These are phyloP conservation scores for Cyclocybe cylindracea DNA, from an alignment of 768 basidiomycete species.

Conservation along the genomic window DNA sequence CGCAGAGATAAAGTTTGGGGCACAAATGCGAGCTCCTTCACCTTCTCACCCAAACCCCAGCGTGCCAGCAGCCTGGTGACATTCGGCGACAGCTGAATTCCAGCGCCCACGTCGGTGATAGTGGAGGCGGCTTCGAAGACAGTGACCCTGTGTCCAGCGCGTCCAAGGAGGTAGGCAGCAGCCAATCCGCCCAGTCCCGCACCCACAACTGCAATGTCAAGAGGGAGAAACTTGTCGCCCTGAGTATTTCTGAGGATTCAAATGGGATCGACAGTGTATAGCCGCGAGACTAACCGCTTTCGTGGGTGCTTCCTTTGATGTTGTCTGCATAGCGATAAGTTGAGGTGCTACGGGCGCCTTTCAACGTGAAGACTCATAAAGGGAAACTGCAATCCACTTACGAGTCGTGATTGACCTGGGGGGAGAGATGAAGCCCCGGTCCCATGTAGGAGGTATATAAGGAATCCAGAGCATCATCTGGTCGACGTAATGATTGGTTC, in stretches of 20 bases:
- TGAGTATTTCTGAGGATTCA: not conserved
- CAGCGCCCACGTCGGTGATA: constrained; percentile 49
- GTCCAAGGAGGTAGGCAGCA: constrained; percentile 45
- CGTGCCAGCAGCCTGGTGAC: constrained; percentile 45
- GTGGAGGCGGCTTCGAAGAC: constrained; percentile 42
- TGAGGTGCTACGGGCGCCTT: too few species aligned
- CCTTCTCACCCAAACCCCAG: constrained; percentile 48
- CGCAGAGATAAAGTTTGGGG: constrained; percentile 42
- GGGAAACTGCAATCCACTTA: too few species aligned
- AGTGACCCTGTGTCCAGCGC: constrained; percentile 49
- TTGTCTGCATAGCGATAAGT: too few species aligned
- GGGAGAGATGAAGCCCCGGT: too few species aligned
- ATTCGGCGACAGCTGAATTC: constrained; percentile 44
- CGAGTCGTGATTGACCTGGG: too few species aligned
- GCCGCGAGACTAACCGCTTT: too few species aligned
- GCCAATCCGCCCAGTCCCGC: constrained; percentile 52
- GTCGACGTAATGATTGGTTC: too few species aligned
- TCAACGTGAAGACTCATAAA: too few species aligned
- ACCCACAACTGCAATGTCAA: constrained; percentile 44
- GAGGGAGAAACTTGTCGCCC: not conserved
- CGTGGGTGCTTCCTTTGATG: too few species aligned
- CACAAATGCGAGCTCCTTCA: constrained; percentile 37
- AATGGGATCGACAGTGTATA: not conserved
- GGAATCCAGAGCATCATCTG: too few species aligned
- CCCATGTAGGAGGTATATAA: too few species aligned